Evolutionary conservation across 106 monocot species (phyloP).

Genomic region (Phalaenopsis equestris): DNA sequence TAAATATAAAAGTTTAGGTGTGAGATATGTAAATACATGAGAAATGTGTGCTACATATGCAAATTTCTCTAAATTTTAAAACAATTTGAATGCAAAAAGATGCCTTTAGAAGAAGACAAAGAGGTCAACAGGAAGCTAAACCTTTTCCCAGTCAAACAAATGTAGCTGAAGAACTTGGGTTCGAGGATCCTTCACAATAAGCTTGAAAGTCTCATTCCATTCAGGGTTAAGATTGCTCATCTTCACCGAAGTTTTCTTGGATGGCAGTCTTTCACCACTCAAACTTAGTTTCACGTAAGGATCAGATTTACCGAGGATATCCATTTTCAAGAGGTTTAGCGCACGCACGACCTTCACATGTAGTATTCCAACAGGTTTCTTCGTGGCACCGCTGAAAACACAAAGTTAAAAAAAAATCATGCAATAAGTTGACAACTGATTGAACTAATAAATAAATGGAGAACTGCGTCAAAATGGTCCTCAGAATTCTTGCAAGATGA

Average conservation of each 20-base stretch:
- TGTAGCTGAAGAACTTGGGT: slow-evolving; percentile 84
- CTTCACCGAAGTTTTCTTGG: slow-evolving; percentile 84
- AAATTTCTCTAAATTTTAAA: too few relatives aligned
- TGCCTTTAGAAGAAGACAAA: neutral
- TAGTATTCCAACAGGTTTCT: slow-evolving; percentile 83
- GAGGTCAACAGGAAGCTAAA: slow-evolving; percentile 21
- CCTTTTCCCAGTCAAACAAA: slow-evolving; percentile 96
- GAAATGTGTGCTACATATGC: too few relatives aligned
- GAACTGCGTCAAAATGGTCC: too few relatives aligned
- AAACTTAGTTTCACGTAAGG: slow-evolving; percentile 81
- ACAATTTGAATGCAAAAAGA: too few relatives aligned
- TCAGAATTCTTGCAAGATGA: too few relatives aligned
- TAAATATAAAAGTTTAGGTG: too few relatives aligned
- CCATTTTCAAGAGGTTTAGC: slow-evolving; percentile 83
- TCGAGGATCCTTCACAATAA: slow-evolving; percentile 78
- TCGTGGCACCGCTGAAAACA: slow-evolving; percentile 49
- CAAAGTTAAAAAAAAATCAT: neutral
- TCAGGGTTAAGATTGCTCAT: slow-evolving; percentile 90
- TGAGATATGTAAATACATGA: too few relatives aligned
- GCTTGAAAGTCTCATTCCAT: slow-evolving; percentile 86
- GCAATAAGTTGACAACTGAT: neutral
- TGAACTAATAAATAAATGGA: neutral
- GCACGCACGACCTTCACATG: slow-evolving; percentile 78
- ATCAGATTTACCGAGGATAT: slow-evolving; percentile 87
- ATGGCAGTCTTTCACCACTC: slow-evolving; percentile 68